Conservation (phyloP, 2,329 filamentous ascomycete genomes). For the Exophiala xenobiotica region DNA sequence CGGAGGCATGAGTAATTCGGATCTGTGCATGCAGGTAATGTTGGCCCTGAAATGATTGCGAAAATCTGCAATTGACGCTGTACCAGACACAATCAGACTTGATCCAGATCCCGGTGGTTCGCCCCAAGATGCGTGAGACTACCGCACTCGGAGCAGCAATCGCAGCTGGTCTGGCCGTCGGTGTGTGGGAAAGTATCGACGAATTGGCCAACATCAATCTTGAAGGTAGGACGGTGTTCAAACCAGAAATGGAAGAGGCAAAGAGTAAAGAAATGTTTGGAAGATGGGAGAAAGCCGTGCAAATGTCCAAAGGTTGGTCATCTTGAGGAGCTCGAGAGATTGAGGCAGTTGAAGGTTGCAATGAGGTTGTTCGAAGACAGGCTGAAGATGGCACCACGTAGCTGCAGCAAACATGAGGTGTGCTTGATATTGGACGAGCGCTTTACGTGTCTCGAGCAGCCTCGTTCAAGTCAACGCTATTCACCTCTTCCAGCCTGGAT, state of each 20-base stretch:
- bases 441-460: too few species aligned
- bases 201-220: slow-evolving; percentile 73
- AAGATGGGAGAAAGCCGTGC: slow-evolving; percentile 72
- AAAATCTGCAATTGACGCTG: not conserved
- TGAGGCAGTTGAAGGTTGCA: not conserved
- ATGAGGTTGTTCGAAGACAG: not conserved
- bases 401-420: too few species aligned
- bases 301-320: slow-evolving; percentile 58
- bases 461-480: too few species aligned
- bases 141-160: slow-evolving; percentile 86
- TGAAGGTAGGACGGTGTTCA: slow-evolving; percentile 67
- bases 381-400: not conserved
- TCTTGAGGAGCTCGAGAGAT: slow-evolving; percentile 36
- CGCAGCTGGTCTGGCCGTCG: slow-evolving; percentile 82
- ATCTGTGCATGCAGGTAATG: slow-evolving; percentile 71
- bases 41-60: not conserved
- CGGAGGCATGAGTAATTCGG: slow-evolving; percentile 84
- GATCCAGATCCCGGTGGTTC: slow-evolving; percentile 77
- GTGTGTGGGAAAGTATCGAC: slow-evolving; percentile 72
- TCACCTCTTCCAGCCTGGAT: too few species aligned
- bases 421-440: not conserved
- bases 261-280: slow-evolving; percentile 62
- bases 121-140: slow-evolving; percentile 85
- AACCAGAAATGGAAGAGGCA: slow-evolving; percentile 49
- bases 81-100: slow-evolving; percentile 73